A percentile compares a stretch with the other conserved stretches of the same genome.
These are phyloP conservation scores for Mesembryanthemum crystallinum DNA, from an alignment of 148 eudicot genomes.

Conservation along the genomic window DNA sequence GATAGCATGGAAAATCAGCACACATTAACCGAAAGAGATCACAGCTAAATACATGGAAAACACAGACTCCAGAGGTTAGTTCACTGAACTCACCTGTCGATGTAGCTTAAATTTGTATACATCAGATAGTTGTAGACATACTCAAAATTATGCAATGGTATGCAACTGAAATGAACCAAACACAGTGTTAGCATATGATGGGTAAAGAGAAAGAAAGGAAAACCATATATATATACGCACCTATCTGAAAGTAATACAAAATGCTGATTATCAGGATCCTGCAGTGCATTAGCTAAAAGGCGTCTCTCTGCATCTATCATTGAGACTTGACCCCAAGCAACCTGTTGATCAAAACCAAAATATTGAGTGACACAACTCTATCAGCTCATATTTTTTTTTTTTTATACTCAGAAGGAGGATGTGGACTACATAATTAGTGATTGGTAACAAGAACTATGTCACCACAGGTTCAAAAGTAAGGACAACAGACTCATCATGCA, in stretches of 20 bases:
- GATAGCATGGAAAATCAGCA: too few species aligned
- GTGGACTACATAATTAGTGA: not conserved
- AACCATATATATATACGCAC: slow-evolving; percentile 28
- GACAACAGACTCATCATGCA: not conserved
- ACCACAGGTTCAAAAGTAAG: too few species aligned
- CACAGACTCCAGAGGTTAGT: not conserved
- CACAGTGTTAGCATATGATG: not conserved
- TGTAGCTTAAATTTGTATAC: slow-evolving; percentile 80
- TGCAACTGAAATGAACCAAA: slow-evolving; percentile 61
- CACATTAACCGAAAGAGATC: not conserved
- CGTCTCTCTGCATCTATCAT: slow-evolving; percentile 98
- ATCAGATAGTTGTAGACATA: slow-evolving; percentile 84
- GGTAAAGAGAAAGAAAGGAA: not conserved
- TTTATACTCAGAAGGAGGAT: not conserved
- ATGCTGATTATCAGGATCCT: slow-evolving; percentile 83
- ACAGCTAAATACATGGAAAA: not conserved
- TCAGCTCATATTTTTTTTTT: slow-evolving; percentile 5
- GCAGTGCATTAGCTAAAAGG: slow-evolving; percentile 84
- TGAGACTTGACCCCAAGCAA: slow-evolving; percentile 92
- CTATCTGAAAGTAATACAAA: slow-evolving; percentile 98
- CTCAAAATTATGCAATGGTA: slow-evolving; percentile 83
- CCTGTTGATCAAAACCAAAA: slow-evolving; percentile 46
- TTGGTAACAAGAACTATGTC: not conserved
- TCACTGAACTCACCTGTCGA: slow-evolving; percentile 61
- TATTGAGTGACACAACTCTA: not conserved